Conservation (phyloP, 805 yeast species). For the Candida berthetii region DNA sequence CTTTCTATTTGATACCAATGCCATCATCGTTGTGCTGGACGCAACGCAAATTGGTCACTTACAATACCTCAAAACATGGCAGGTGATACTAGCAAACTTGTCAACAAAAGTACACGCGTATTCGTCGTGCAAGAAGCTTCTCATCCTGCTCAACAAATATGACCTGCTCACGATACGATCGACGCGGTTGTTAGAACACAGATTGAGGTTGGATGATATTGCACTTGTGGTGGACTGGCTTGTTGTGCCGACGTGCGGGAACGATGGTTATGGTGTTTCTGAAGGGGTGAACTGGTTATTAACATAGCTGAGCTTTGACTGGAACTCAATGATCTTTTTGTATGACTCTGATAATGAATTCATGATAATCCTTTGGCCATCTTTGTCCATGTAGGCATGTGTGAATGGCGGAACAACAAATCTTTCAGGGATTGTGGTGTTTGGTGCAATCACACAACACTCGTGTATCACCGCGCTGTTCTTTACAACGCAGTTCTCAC, state of each 20-base stretch:
- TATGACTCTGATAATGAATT: slow-evolving; percentile 20
- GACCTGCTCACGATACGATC: slow-evolving; percentile 6
- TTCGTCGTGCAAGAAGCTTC: slow-evolving; percentile 3
- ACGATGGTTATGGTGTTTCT: slow-evolving; percentile 13
- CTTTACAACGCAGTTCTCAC: slow-evolving; percentile 30
- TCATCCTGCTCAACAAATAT: slow-evolving; percentile 15
- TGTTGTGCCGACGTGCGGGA: slow-evolving; percentile 12
- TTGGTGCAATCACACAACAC: slow-evolving; percentile 40
- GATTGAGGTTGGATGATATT: slow-evolving; percentile 2
- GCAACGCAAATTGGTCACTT: slow-evolving; percentile 8
- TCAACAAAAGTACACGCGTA: too few relatives aligned
- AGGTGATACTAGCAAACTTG: too few relatives aligned
- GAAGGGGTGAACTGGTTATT: slow-evolving; percentile 22
- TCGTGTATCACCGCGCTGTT: slow-evolving; percentile 39
- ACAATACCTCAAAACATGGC: slow-evolving; percentile 4
- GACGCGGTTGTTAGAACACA: slow-evolving; percentile 8
- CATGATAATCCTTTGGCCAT: slow-evolving; percentile 4
- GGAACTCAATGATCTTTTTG: slow-evolving; percentile 20
- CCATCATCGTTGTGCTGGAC: slow-evolving; percentile 14
- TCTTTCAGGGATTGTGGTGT: slow-evolving; percentile 33
- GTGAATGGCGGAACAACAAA: slow-evolving; percentile 48
- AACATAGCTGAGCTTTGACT: slow-evolving; percentile 13
- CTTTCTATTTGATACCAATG: slow-evolving; percentile 12
- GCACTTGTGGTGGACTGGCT: slow-evolving; percentile 7
- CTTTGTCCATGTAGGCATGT: slow-evolving; percentile 22